A percentile compares a stretch with the other conserved stretches of the same genome.
phyloP scores from a whole-genome alignment of 2,329 filamentous ascomycete genomes.

The Xylariaceae sp. region DNA sequence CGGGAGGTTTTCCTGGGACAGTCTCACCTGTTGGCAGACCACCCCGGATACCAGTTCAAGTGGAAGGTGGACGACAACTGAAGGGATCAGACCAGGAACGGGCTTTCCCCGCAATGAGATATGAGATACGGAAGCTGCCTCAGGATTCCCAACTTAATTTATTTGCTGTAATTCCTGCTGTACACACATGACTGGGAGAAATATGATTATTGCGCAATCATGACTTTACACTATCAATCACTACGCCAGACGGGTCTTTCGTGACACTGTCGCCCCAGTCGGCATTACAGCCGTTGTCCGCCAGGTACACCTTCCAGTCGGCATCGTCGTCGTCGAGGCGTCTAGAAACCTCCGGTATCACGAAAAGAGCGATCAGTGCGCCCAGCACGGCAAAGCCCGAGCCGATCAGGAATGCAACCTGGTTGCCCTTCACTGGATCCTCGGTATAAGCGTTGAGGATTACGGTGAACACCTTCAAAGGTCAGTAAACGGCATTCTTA shows the following conservation, averaged over 20 bases:
- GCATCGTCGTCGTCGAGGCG: conserved; percentile 37
- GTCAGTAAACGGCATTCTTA: not conserved
- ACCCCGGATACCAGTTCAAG: conserved; percentile 34
- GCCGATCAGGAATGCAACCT: conserved; percentile 43
- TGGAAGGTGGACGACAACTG: conserved; percentile 17
- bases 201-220: not conserved
- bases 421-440: conserved; percentile 35
- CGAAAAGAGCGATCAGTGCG: conserved; percentile 33
- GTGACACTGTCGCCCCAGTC: conserved; percentile 24
- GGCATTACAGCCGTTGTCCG: conserved; percentile 33
- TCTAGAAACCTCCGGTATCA: conserved; percentile 36
- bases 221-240: conserved; percentile 7
- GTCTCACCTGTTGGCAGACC: conserved; percentile 46
- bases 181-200: no score
- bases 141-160: no score
- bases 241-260: conserved; percentile 20
- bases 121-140: no score
- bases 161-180: no score
- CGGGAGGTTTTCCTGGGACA: conserved; percentile 25
- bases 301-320: conserved; percentile 35
- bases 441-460: conserved; percentile 37
- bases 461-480: conserved; percentile 35
- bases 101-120: no score
- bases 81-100: no score
- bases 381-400: conserved; percentile 40